A percentile compares a stretch with the other conserved stretches of the same genome.
phyloP scores from a whole-genome alignment of 1,139 yeast genomes.

The Zygosaccharomyces sapae region DNA sequence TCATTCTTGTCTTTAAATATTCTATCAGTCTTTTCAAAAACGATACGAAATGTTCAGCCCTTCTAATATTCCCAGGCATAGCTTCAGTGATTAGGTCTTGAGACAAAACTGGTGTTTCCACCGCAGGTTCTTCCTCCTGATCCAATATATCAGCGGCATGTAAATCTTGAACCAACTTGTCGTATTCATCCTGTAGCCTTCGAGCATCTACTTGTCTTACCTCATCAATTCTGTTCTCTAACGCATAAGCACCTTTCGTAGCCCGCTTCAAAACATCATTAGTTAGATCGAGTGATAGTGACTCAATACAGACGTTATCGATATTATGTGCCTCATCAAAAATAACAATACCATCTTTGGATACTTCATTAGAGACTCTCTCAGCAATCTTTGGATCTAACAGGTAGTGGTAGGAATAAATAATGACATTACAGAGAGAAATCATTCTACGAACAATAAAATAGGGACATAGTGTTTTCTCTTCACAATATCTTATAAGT shows the following conservation, averaged over 20 bases:
- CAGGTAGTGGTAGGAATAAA: constrained; percentile 92
- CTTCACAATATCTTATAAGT: constrained; percentile 69
- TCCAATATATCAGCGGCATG: constrained; percentile 36
- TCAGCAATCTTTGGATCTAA: constrained; percentile 97
- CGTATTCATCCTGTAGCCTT: constrained; percentile 84
- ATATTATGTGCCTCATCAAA: constrained; percentile 98
- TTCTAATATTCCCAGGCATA: constrained; percentile 91
- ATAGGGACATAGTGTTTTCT: constrained; percentile 84
- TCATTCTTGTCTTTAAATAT: constrained; percentile 94
- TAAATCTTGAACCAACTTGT: constrained; percentile 83
- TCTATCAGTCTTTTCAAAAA: constrained; percentile 89
- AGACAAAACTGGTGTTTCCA: constrained; percentile 85
- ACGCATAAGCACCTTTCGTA: constrained; percentile 72
- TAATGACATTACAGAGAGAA: constrained; percentile 87
- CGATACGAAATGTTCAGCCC: constrained; percentile 95
- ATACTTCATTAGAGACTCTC: constrained; percentile 84
- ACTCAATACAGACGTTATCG: constrained; percentile 96
- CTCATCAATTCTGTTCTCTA: constrained; percentile 71
- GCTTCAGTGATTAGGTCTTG: constrained; percentile 86
- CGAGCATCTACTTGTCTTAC: constrained; percentile 80
- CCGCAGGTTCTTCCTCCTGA: constrained; percentile 64
- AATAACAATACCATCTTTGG: constrained; percentile 88
- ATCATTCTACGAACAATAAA: constrained; percentile 98
- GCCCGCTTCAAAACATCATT: constrained; percentile 80
- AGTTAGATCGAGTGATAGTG: constrained; percentile 80